Evolutionary conservation across 2,329 filamentous ascomycete species (phyloP), one percentile per base, ranked within the genome.

Genomic region (Pseudopithomyces maydicus): DNA sequence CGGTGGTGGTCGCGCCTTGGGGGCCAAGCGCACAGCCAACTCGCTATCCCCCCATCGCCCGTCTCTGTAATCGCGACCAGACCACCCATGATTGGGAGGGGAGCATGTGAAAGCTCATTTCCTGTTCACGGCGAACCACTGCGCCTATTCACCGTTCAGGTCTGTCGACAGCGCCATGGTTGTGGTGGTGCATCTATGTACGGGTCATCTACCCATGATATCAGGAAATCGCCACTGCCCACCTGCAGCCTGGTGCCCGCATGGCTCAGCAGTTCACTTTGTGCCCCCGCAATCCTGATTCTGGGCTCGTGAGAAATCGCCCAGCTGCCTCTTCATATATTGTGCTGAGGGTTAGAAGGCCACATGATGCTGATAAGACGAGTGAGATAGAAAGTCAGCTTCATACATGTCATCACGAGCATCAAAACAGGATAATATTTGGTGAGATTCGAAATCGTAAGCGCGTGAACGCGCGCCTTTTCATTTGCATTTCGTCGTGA

Each of bases 281-380:
- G 47, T 56, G 47, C 33, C 14, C 22, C 46, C 54, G 45, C 54
- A 29, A 29, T 29, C 29, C 47, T 11, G 8, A n/a, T 1, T 20
- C 19, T 4, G 38, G 8, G 36, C 33, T 54, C 20, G 51, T 42
- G 50, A 49, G 36, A 48, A 43, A n/a, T 19, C 26, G 39, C 44
- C 32, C 47, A 19, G 23, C 55, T 26, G 8, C 12, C 50, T 47
- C 50, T 54, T 44, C 50, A 42, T 33, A 14, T 33, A 17, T 23
- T 29, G n/a, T 20, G n/a, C 35, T 29, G 35, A 23, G 29, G 17
- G 46, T 47, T n/a, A n/a, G n/a, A n/a, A n/a, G n/a, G n/a, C 43
- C 60, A 61, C 60, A 63, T 63, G 60, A 63, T 50, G 42, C 20
- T 32, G 20, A 56, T 52, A 56, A 57, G 56, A 52, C 50, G 42